These are phyloP conservation scores for Magnaporthales sp. DNA, from an alignment of 2,329 filamentous ascomycete species.

Conservation along the genomic window DNA sequence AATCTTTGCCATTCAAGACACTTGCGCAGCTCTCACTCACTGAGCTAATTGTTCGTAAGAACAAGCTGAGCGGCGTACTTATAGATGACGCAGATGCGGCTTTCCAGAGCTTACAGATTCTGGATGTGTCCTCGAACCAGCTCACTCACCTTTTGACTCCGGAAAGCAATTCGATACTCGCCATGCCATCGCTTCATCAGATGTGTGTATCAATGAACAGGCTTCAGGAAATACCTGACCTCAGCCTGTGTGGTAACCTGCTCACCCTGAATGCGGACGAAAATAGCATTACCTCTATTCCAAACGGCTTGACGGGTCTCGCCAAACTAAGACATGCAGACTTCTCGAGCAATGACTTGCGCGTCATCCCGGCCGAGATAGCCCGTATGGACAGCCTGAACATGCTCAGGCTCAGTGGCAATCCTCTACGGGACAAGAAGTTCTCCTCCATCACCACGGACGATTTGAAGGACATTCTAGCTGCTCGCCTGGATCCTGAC, in stretches of 20 bases:
- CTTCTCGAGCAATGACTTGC: slow-evolving; percentile 78
- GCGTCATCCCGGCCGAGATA: slow-evolving; percentile 64
- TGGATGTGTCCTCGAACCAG: slow-evolving; percentile 74
- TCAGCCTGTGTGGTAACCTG: slow-evolving; percentile 66
- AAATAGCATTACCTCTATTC: slow-evolving; percentile 71
- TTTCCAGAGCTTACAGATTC: slow-evolving; percentile 57
- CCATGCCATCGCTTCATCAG: slow-evolving; percentile 62
- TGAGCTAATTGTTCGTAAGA: slow-evolving; percentile 69
- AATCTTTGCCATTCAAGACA: slow-evolving; percentile 59
- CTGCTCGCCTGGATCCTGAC: slow-evolving; percentile 54
- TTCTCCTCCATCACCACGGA: slow-evolving; percentile 72
- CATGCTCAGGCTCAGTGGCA: slow-evolving; percentile 73
- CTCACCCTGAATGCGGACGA: slow-evolving; percentile 69
- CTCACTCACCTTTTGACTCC: slow-evolving; percentile 45
- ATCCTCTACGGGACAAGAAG: slow-evolving; percentile 82
- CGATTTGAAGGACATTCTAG: slow-evolving; percentile 68
- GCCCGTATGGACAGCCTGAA: slow-evolving; percentile 70
- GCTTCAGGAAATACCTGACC: slow-evolving; percentile 61
- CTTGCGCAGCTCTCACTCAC: slow-evolving; percentile 55
- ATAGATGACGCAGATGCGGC: slow-evolving; percentile 49
- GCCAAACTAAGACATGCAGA: slow-evolving; percentile 66
- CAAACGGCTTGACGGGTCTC: slow-evolving; percentile 63
- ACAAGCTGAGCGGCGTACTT: slow-evolving; percentile 65
- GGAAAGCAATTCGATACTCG: slow-evolving; percentile 32
- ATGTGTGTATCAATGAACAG: slow-evolving; percentile 77